Evolutionary conservation across 768 basidiomycete genomes (phyloP).

Genomic region (Boletellus ananiceps): DNA sequence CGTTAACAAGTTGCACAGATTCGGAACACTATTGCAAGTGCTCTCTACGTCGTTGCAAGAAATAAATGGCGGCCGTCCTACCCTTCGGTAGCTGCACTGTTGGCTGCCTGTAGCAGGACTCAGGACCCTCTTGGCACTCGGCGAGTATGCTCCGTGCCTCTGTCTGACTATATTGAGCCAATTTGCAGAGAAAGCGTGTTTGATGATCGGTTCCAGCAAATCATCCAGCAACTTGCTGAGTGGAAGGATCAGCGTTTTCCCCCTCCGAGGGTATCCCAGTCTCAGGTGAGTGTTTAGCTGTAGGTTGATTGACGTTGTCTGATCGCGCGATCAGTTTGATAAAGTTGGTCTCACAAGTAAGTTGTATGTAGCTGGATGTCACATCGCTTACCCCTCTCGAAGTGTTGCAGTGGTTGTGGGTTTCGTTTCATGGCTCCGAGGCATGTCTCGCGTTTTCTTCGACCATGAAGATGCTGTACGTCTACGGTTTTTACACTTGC

Average conservation of each 20-base stretch:
- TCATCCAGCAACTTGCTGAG: constrained; percentile 53
- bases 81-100: constrained; percentile 47
- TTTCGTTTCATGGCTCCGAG: constrained; percentile 67
- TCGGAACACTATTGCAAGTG: constrained; percentile 62
- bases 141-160: constrained; percentile 29
- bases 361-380: constrained; percentile 6
- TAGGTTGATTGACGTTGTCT: constrained; percentile 4
- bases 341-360: constrained; percentile 82
- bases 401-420: constrained; percentile 82
- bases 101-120: constrained; percentile 47
- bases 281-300: constrained; percentile 43
- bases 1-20: constrained; percentile 42
- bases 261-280: constrained; percentile 82
- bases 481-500: constrained; percentile 13
- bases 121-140: constrained; percentile 60
- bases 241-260: constrained; percentile 77
- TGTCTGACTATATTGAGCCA: neutral
- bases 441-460: constrained; percentile 77
- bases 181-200: constrained; percentile 49
- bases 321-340: constrained; percentile 59
- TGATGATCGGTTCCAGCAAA: constrained; percentile 49
- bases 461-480: constrained; percentile 71
- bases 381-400: constrained; percentile 17
- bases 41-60: constrained; percentile 52
- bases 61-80: constrained; percentile 70